Conservation (phyloP, 2,329 filamentous ascomycete species). For the Xylariomycetidae sp. region DNA sequence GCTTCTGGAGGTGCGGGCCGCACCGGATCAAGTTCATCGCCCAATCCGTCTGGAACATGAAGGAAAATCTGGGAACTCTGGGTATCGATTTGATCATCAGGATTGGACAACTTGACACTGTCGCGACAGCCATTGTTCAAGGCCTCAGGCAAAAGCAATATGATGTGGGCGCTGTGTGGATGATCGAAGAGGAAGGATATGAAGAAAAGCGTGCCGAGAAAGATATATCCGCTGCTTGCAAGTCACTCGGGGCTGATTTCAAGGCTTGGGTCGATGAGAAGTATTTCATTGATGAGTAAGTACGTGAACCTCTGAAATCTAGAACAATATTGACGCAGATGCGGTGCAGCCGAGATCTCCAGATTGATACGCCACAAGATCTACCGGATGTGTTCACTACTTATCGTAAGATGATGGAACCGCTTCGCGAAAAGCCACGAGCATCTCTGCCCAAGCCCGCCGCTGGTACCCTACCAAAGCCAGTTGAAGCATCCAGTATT, state of each 20-base stretch:
- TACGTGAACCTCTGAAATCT: conserved; percentile 13
- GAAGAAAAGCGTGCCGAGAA: conserved; percentile 66
- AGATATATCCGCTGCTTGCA: conserved; percentile 48
- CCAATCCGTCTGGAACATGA: conserved; percentile 70
- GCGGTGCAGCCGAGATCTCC: conserved; percentile 58
- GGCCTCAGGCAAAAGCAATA: conserved; percentile 35
- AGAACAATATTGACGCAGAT: too few species aligned
- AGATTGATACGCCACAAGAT: conserved; percentile 50
- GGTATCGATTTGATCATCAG: conserved; percentile 60
- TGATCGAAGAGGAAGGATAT: conserved; percentile 63
- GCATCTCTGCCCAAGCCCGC: conserved; percentile 48
- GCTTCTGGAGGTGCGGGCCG: conserved; percentile 70
- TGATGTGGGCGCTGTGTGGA: conserved; percentile 65
- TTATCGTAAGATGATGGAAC: conserved; percentile 70
- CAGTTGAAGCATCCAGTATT: conserved; percentile 45
- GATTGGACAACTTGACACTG: conserved; percentile 56
- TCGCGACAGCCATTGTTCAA: conserved; percentile 54
- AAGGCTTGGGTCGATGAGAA: conserved; percentile 70
- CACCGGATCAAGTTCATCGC: conserved; percentile 68
- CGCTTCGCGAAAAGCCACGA: conserved; percentile 61
- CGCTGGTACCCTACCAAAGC: conserved; percentile 48
- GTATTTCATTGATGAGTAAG: conserved; percentile 75
- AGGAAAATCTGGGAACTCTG: conserved; percentile 52
- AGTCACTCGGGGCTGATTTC: conserved; percentile 52
- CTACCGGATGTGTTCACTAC: conserved; percentile 72